Conservation (phyloP, 352 stramenopile genomes). For the Phytophthora sojae region DNA sequence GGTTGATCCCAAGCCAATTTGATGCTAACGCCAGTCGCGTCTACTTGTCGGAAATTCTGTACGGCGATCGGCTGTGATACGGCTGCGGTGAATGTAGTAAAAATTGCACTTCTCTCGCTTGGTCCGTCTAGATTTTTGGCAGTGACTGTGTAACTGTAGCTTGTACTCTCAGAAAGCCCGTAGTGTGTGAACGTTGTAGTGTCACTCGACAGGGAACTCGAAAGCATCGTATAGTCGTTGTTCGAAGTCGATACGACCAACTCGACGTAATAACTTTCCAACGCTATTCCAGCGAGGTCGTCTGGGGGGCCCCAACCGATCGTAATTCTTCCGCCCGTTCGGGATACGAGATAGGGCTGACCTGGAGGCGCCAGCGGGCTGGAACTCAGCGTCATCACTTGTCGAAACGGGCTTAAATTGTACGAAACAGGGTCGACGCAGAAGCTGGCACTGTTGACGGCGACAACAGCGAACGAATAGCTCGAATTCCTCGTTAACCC, state of each 20-base stretch:
- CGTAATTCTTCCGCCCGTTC: slow-evolving; percentile 53
- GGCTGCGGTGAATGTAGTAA: slow-evolving; percentile 23
- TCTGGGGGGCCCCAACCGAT: slow-evolving; percentile 55
- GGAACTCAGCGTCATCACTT: slow-evolving; percentile 42
- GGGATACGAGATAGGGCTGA: slow-evolving; percentile 17
- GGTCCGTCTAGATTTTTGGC: slow-evolving; percentile 61
- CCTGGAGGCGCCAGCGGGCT: slow-evolving; percentile 43
- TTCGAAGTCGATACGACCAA: slow-evolving; percentile 9
- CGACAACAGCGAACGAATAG: slow-evolving; percentile 62
- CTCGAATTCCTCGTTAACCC: slow-evolving; percentile 33
- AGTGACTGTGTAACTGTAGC: slow-evolving; percentile 55
- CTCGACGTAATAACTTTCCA: slow-evolving; percentile 52
- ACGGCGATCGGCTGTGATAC: slow-evolving; percentile 37
- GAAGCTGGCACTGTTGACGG: slow-evolving; percentile 57
- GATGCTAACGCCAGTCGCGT: slow-evolving; percentile 41
- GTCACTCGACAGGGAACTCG: slow-evolving; percentile 4
- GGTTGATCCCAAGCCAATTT: slow-evolving; percentile 50
- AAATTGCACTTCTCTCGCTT: slow-evolving; percentile 34
- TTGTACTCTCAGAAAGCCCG: slow-evolving; percentile 45
- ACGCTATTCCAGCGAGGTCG: slow-evolving; percentile 55
- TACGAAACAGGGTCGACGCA: slow-evolving; percentile 42
- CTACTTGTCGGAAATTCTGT: slow-evolving; percentile 14
- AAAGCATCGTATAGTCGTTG: slow-evolving; percentile 1
- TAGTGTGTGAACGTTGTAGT: slow-evolving; percentile 52
- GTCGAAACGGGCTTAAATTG: slow-evolving; percentile 33